Conservation (phyloP, 2,329 filamentous ascomycete species). For the Pseudocercospora fijiensis region DNA sequence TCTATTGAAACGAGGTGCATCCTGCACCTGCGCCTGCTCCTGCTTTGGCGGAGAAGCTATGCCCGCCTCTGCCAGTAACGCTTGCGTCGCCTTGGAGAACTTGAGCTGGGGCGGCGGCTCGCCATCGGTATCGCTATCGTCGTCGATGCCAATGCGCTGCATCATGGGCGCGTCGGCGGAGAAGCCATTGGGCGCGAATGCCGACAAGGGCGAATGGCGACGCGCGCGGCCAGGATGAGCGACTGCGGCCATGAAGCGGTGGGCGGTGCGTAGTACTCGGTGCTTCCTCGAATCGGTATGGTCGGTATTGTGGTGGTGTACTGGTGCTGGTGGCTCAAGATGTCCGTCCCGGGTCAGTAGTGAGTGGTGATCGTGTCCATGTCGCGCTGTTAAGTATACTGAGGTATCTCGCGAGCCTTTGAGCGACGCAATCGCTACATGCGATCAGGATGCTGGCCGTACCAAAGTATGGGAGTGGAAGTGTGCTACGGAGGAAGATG, state of each 20-base stretch:
- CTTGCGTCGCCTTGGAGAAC: conserved; percentile 88
- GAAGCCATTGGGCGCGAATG: conserved; percentile 48
- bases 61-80: conserved; percentile 64
- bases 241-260: conserved; percentile 38
- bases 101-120: conserved; percentile 88
- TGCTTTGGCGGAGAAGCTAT: conserved; percentile 56
- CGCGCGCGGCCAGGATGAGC: conserved; percentile 38
- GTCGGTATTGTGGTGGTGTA: conserved; percentile 20
- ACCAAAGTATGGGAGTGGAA: conserved; percentile 8
- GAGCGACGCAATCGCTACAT: conserved; percentile 35
- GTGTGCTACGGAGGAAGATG: background rate
- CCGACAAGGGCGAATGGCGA: conserved; percentile 50
- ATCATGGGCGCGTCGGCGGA: conserved; percentile 47
- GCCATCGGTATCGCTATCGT: conserved; percentile 87
- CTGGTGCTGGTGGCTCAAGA: conserved; percentile 25
- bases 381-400: conserved; percentile 35
- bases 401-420: conserved; percentile 24
- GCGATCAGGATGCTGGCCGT: conserved; percentile 14
- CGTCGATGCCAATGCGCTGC: conserved; percentile 60
- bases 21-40: conserved; percentile 42
- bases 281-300: conserved; percentile 19
- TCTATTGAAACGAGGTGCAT: conserved; percentile 31
- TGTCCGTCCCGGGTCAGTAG: conserved; percentile 19
- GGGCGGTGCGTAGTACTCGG: conserved; percentile 28
- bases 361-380: conserved; percentile 29